Base-by-base conservation (phyloP, 805 yeast genomes). In the Wickerhamomyces ciferrii region DNA sequence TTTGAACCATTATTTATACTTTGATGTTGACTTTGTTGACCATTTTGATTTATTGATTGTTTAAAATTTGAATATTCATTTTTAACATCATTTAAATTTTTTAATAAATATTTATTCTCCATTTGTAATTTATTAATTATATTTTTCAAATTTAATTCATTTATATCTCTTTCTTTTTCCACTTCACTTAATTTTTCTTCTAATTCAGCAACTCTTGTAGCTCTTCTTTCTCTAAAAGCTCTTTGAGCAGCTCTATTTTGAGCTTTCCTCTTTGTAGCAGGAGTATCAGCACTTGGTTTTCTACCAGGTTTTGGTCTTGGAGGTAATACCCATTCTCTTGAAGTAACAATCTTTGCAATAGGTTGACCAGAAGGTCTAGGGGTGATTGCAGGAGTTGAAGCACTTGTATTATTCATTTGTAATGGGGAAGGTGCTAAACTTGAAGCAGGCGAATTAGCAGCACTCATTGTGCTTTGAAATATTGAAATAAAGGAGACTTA, bases 191-290 rank as follows among this genome's bases (percentile, higher is more conserved):
- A 72, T 63, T 79, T 81, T 43, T 75, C 78, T 61, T 88, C 96
- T 45, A 91, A 70, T 60, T 86, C 95, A 48, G 80, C 81, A 8
- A 89, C 87, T 43, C 90, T 69, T 29, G 86, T 85, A 18, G 96
- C 95, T 56, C 95, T 70, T 53, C 96, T 74, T 62, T 89, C 95
- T 53, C 97, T 70, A 68, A 88, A 87, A 2, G 97, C 95, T 48
- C 96, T 62, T 70, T 91, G 96, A 20, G 97, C 96, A n/a, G 94
- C 96, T 48, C 97, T 70, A 61, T 90, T 90, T 64, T 87, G 97
- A 3, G 96, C 96, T 65, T 88, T 88, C 45, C 96, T 70, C 63
- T 87, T 87, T 20, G 84, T 80, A 1, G 91, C 90, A 0, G 96
- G 95, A 0, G 91, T 79, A 53, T 88, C 96, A 5, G 76, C 75